phyloP scores from a whole-genome alignment of 2,329 filamentous ascomycete genomes.

The Cladosporium cucumerinum region DNA sequence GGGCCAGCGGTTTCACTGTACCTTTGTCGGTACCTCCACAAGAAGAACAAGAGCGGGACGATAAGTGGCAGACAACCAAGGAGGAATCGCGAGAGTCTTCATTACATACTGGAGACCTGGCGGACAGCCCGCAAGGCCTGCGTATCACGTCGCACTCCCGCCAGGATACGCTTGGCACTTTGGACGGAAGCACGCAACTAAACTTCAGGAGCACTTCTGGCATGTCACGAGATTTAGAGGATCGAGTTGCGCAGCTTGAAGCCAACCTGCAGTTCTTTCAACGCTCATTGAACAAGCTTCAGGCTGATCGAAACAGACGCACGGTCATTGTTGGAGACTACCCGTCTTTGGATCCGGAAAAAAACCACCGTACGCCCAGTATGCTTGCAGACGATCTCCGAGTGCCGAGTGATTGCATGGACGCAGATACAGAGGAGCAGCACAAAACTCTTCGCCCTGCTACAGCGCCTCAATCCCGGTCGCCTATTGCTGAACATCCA shows the following conservation, averaged over 20 bases:
- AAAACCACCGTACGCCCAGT: slow-evolving; percentile 31
- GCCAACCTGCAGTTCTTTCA: slow-evolving; percentile 34
- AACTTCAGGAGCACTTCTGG: slow-evolving; percentile 14
- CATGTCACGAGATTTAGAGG: slow-evolving; percentile 32
- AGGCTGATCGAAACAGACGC: slow-evolving; percentile 31
- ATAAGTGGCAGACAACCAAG: slow-evolving; percentile 13
- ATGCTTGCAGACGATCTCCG: slow-evolving; percentile 32
- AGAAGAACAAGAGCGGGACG: slow-evolving; percentile 16
- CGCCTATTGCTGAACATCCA: slow-evolving; percentile 8
- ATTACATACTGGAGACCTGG: neutral
- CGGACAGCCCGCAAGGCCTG: neutral
- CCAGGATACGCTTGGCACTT: slow-evolving; percentile 8
- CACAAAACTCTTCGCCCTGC: slow-evolving; percentile 23
- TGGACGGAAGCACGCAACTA: slow-evolving; percentile 7
- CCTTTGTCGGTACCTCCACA: slow-evolving; percentile 14
- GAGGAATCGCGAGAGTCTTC: neutral
- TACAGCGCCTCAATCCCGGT: slow-evolving; percentile 19
- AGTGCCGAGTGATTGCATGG: slow-evolving; percentile 22
- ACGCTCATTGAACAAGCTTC: slow-evolving; percentile 31
- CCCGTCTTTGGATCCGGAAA: slow-evolving; percentile 6
- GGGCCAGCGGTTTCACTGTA: slow-evolving; percentile 28
- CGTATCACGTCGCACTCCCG: slow-evolving; percentile 4
- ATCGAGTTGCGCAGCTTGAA: slow-evolving; percentile 36
- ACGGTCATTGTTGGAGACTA: slow-evolving; percentile 30
- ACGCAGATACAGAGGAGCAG: slow-evolving; percentile 26